These are phyloP conservation scores for Cymbopogon flexuosus DNA, from an alignment of 202 grass and related monocot genomes.

Conservation along the genomic window DNA sequence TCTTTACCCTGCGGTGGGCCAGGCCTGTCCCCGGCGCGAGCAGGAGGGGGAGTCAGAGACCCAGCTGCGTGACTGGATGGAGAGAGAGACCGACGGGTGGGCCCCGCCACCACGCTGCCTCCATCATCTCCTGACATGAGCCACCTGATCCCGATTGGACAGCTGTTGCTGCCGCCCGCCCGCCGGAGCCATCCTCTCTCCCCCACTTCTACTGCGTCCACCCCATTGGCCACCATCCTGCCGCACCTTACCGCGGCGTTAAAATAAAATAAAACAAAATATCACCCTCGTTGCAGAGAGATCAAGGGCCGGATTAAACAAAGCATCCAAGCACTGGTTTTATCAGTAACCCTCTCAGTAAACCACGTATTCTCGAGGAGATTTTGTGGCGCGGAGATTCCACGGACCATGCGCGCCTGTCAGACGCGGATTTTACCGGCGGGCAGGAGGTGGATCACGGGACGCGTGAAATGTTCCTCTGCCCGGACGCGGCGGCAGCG, in stretches of 20 bases:
- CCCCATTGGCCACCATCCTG: slow-evolving; percentile 23
- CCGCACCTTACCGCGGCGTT: neutral
- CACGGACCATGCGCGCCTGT: neutral
- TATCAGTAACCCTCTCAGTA: neutral
- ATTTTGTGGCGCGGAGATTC: slow-evolving; percentile 6
- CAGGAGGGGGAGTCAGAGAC: slow-evolving; percentile 27
- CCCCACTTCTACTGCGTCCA: neutral
- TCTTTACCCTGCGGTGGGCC: slow-evolving; percentile 34
- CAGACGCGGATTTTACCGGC: neutral
- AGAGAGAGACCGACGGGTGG: slow-evolving; percentile 31
- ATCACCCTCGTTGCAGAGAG: neutral
- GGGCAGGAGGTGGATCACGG: neutral
- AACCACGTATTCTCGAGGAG: neutral
- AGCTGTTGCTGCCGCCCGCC: slow-evolving; percentile 47
- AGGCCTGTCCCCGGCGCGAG: slow-evolving; percentile 27
- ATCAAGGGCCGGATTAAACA: neutral
- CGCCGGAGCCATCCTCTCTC: neutral
- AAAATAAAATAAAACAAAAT: neutral
- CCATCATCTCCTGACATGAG: slow-evolving; percentile 48
- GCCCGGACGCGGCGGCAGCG: neutral
- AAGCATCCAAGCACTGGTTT: neutral
- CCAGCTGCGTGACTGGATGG: no score
- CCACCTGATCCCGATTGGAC: slow-evolving; percentile 81
- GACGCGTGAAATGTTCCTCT: slow-evolving; percentile 15
- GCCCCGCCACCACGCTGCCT: slow-evolving; percentile 34